Evolutionary conservation across 768 basidiomycete genomes (phyloP), one percentile per base, ranked within the genome.

Genomic region (Mycena leptocephala): DNA sequence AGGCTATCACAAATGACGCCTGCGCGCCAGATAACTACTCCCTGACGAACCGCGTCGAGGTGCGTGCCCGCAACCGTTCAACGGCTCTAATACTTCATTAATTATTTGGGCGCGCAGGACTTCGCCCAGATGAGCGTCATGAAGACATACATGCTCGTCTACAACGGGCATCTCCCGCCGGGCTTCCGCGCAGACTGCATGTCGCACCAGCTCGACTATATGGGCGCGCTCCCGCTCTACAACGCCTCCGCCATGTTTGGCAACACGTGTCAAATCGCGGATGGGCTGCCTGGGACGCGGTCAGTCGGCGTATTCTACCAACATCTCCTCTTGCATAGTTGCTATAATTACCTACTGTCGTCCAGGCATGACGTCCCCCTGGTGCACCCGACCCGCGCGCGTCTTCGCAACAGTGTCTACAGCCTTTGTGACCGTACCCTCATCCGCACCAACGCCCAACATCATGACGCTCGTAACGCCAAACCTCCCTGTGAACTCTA

Each of bases 11-110:
- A 0, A 76, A 51, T 9, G 84, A 85, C 48, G 80, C 78, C 11
- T 84, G 84, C 61, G 84, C 82, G 1, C 82, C 84, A 0, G 83
- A 85, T 62, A 73, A 46, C 18, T 85, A 85, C 70, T 79, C 83
- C 5, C 65, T 76, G 1, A 85, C 75, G 11, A 78, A 79, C 59
- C 75, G 70, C 16, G 73, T 76, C 43, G 84, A 85, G 81, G 83
- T 84, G 66, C 32, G 77, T 69, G 20, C 14, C 7, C 43, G 6
- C 2, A 13, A 3, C 6, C 32, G 5, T 20, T 11, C 37, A 24
- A n/a, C n/a, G 7, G 43, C 43, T 55, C 32, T 22, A 48, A 46
- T 26, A 20, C 3, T 6, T 46, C 20, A 14, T 18, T 6, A 46
- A 7, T 32, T 3, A 22, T 35, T 22, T 58, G 8, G 20, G 13